Evolutionary conservation across 1,284 basidiomycete species (phyloP).

Genomic region (Leucoagaricus sp.): DNA sequence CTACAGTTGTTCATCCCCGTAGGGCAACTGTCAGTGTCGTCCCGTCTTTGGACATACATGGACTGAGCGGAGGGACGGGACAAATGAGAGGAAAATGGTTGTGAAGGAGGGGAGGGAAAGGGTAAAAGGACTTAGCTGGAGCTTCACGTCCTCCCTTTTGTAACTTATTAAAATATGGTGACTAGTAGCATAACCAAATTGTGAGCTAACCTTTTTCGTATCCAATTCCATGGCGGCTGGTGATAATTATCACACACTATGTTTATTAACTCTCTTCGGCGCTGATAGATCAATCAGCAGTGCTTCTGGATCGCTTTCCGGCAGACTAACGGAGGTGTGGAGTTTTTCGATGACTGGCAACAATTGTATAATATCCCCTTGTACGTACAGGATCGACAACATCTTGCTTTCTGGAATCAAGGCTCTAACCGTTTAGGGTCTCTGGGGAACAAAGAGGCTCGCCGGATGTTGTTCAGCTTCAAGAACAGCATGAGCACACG

Average conservation of each 20-base stretch:
- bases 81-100: background rate
- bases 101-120: background rate
- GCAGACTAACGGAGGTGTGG: slow-evolving; percentile 17
- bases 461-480: slow-evolving; percentile 93
- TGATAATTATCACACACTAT: slow-evolving; percentile 21
- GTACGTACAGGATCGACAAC: slow-evolving; percentile 17
- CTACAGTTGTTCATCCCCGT: slow-evolving; percentile 22
- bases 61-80: slow-evolving; percentile 5
- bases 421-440: slow-evolving; percentile 86
- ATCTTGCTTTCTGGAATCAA: slow-evolving; percentile 29
- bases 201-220: slow-evolving; percentile 26
- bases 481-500: slow-evolving; percentile 96
- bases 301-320: slow-evolving; percentile 17
- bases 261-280: slow-evolving; percentile 21
- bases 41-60: slow-evolving; percentile 27
- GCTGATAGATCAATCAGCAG: slow-evolving; percentile 12
- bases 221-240: slow-evolving; percentile 19
- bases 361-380: slow-evolving; percentile 17
- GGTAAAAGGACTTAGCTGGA: background rate
- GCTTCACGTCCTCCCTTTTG: slow-evolving; percentile 8
- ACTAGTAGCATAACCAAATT: slow-evolving; percentile 12
- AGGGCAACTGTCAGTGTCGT: slow-evolving; percentile 23
- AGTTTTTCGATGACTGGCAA: background rate
- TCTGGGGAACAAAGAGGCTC: slow-evolving; percentile 93
- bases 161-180: slow-evolving; percentile 20